Percentiles rank a stretch among this genome's conserved stretches.
These are phyloP conservation scores for Euryodendron excelsum DNA, from an alignment of 148 eudicot species.

Conservation along the genomic window DNA sequence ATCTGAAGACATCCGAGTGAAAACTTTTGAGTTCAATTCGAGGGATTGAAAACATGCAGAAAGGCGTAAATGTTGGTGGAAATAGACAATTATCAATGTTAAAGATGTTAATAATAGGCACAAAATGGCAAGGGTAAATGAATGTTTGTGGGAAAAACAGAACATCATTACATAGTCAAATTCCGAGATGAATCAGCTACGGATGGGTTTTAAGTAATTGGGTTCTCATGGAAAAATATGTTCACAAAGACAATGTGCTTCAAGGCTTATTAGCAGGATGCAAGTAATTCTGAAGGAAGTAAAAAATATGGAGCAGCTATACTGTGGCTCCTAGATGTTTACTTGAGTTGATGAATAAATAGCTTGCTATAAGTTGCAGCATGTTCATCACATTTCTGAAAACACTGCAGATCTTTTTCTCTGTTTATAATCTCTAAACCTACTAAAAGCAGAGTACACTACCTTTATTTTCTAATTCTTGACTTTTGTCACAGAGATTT, in stretches of 20 bases:
- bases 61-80: background rate
- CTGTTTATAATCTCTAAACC: background rate
- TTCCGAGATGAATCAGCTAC: background rate
- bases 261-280: background rate
- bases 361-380: background rate
- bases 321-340: background rate
- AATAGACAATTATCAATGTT: background rate
- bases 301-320: background rate
- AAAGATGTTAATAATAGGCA: background rate
- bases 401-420: too few relatives aligned
- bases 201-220: background rate
- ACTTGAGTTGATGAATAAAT: background rate
- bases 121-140: background rate
- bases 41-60: background rate
- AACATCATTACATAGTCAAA: background rate
- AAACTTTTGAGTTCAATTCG: background rate
- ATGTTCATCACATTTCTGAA: too few relatives aligned
- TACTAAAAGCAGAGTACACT: background rate
- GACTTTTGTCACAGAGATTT: background rate
- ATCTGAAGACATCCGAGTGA: background rate
- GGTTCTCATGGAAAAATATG: background rate
- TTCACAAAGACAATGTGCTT: background rate
- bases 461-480: background rate
- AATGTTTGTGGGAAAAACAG: background rate
- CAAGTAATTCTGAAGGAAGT: background rate